phyloP scores from a whole-genome alignment of 768 basidiomycete species.

The Xerocomellus chrysenteron region DNA sequence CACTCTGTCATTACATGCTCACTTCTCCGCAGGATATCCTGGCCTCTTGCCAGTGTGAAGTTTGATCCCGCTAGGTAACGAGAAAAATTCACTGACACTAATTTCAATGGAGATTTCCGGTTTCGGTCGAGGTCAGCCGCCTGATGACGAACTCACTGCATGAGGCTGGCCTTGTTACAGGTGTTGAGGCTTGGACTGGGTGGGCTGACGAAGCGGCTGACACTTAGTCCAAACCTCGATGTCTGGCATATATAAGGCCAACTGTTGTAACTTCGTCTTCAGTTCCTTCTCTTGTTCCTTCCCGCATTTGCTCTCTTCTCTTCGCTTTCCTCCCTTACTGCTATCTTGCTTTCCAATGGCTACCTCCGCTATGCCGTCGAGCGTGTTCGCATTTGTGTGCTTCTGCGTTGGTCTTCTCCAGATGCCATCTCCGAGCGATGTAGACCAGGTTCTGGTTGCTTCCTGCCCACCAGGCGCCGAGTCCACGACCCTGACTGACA shows the following conservation, averaged over 20 bases:
- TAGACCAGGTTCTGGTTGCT: neutral
- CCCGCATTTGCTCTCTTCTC: neutral
- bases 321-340: neutral
- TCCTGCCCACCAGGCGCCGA: neutral
- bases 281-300: neutral
- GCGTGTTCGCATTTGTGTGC: neutral
- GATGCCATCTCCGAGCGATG: neutral
- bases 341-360: constrained; percentile 7
- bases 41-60: neutral
- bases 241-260: constrained; percentile 7
- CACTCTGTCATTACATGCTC: neutral
- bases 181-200: neutral
- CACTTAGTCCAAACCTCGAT: neutral
- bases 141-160: neutral
- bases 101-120: neutral
- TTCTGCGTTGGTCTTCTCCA: neutral
- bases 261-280: neutral
- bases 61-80: neutral
- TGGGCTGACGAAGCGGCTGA: neutral
- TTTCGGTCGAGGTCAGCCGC: neutral
- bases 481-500: neutral
- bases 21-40: neutral
- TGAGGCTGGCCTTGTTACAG: neutral
- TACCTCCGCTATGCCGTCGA: neutral
- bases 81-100: neutral